These are phyloP conservation scores for Graphilbum ipis-grandicollis DNA, from an alignment of 2,329 filamentous ascomycete genomes.

Conservation along the genomic window DNA sequence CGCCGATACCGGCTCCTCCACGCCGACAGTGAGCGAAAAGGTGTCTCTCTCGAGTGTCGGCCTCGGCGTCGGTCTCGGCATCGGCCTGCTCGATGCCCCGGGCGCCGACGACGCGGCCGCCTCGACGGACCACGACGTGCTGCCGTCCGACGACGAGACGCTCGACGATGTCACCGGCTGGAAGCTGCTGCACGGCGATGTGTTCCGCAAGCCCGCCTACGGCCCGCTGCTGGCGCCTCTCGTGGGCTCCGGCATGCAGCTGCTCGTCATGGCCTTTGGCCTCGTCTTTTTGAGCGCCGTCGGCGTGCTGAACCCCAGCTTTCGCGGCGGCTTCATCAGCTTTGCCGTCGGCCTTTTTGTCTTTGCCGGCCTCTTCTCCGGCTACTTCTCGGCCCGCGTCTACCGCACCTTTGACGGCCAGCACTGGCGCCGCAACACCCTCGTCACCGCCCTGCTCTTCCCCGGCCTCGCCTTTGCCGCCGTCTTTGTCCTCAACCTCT, in stretches of 20 bases:
- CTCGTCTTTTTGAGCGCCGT: conserved; percentile 57
- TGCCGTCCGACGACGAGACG: conserved; percentile 44
- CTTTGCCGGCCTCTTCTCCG: conserved; percentile 68
- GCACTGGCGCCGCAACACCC: conserved; percentile 57
- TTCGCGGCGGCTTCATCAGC: conserved; percentile 77
- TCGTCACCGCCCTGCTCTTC: conserved; percentile 62
- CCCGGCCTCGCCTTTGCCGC: conserved; percentile 61
- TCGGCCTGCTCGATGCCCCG: conserved; percentile 30
- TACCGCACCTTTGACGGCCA: conserved; percentile 71
- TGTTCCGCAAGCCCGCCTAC: conserved; percentile 57
- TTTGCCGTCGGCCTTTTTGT: conserved; percentile 71
- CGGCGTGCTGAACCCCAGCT: conserved; percentile 69
- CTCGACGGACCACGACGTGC: conserved; percentile 29
- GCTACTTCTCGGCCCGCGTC: conserved; percentile 70
- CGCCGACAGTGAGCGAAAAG: conserved; percentile 32
- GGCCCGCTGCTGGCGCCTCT: conserved; percentile 63
- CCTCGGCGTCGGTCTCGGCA: conserved; percentile 16
- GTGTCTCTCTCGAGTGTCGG: conserved; percentile 12
- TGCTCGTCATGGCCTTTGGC: conserved; percentile 64
- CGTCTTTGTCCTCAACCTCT: conserved; percentile 68
- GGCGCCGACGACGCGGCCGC: conserved; percentile 29
- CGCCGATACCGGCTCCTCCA: conserved; percentile 16
- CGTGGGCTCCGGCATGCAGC: conserved; percentile 71
- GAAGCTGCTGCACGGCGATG: conserved; percentile 79
- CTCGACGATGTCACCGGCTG: conserved; percentile 72